These are phyloP conservation scores for Ustilago sp. DNA, from an alignment of 1,284 basidiomycete genomes.

Conservation along the genomic window DNA sequence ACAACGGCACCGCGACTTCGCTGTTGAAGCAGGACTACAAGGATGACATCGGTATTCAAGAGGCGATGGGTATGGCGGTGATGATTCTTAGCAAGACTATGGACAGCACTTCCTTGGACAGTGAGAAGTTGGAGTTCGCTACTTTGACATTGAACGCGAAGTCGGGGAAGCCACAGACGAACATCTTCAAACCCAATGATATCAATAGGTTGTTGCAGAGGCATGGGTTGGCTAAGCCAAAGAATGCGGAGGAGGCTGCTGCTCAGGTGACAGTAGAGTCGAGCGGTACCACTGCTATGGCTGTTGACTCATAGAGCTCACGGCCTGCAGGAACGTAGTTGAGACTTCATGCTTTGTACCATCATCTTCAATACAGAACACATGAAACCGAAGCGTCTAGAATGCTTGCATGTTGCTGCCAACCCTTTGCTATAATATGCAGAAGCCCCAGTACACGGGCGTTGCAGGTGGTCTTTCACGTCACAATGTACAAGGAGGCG, in stretches of 20 bases:
- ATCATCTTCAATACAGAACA: conserved; percentile 4
- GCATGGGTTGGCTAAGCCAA: conserved; percentile 84
- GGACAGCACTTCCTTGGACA: conserved; percentile 93
- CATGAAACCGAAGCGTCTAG: not conserved
- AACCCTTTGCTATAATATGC: too few relatives aligned
- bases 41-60: conserved; percentile 78
- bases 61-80: conserved; percentile 88
- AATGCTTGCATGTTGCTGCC: too few relatives aligned
- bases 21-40: conserved; percentile 99
- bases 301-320: conserved; percentile 55
- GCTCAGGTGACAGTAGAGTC: conserved; percentile 19
- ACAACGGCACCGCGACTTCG: conserved; percentile 93
- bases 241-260: conserved; percentile 74
- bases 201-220: conserved; percentile 85
- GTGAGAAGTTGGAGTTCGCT: conserved; percentile 82
- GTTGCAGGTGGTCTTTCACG: too few relatives aligned
- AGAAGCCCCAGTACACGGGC: too few relatives aligned
- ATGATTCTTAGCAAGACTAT: conserved; percentile 99
- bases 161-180: conserved; percentile 84
- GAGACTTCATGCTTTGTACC: conserved; percentile 14
- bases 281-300: conserved; percentile 47
- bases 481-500: too few relatives aligned
- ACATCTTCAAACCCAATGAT: conserved; percentile 91
- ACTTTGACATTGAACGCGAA: conserved; percentile 85
- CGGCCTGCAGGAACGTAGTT: not conserved